Evolutionary conservation across 306 rosid species (phyloP).

Genomic region (Rubus idaeus): DNA sequence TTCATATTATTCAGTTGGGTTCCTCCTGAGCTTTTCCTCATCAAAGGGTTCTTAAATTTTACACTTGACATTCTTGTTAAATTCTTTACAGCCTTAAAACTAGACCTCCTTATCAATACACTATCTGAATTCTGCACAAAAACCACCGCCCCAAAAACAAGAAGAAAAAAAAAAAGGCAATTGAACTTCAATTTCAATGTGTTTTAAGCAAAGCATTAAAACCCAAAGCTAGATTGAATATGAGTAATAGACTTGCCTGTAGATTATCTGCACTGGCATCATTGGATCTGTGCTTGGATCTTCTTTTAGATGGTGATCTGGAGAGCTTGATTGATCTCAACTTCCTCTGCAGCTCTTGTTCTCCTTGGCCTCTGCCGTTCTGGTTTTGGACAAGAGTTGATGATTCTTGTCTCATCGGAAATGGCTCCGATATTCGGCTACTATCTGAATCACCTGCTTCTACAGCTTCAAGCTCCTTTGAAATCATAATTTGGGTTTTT

Average conservation of each 20-base stretch:
- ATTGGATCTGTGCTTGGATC: constrained; percentile 31
- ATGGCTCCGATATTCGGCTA: constrained; percentile 30
- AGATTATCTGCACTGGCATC: constrained; percentile 37
- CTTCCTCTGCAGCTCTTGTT: constrained; percentile 46
- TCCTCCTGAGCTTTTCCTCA: constrained; percentile 51
- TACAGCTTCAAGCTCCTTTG: constrained; percentile 23
- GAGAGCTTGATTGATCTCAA: constrained; percentile 56
- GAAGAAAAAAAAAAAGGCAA: not conserved
- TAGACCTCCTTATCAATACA: constrained; percentile 28
- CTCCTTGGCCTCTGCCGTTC: constrained; percentile 23
- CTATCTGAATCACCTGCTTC: constrained; percentile 4
- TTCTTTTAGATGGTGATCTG: constrained; percentile 41
- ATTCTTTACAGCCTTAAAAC: constrained; percentile 31
- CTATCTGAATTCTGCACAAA: constrained; percentile 46
- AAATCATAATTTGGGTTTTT: constrained; percentile 17
- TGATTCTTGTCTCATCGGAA: constrained; percentile 22
- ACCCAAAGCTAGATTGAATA: constrained; percentile 4
- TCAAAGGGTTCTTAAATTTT: constrained; percentile 50
- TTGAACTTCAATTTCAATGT: not conserved
- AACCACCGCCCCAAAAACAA: not conserved
- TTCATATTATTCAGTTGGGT: constrained; percentile 42
- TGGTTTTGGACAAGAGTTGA: constrained; percentile 27
- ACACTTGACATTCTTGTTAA: constrained; percentile 52
- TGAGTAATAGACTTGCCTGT: constrained; percentile 44
- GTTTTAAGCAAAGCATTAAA: constrained; percentile 1